Evolutionary conservation across 352 stramenopile genomes (phyloP), one percentile per base, ranked within the genome.

Genomic region (Phytopythium montanum): DNA sequence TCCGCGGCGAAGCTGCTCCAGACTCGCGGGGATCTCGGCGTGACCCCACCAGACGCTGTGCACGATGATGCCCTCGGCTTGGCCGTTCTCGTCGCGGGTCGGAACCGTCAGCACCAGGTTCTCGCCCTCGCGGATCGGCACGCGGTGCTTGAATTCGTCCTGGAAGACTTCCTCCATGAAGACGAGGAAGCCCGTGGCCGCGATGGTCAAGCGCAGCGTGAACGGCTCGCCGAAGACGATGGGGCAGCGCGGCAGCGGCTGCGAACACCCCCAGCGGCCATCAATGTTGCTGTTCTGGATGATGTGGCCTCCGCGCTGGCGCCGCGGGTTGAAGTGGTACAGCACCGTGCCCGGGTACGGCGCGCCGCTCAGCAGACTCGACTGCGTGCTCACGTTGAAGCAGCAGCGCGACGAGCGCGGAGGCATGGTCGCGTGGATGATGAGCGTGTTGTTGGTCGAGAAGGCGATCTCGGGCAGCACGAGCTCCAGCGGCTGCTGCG

Each of bases 41-140:
- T 94, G 85, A 13, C 85, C 85, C 85, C 85, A 94, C 85, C 85
- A 94, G 18, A 94, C 81, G 61, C 71, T 90, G 66, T 94, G 85
- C 29, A 94, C 73, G 36, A 88, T 67, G 12, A 94, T 76, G 10
- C 80, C 73, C 53, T 94, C 81, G 0, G 80, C 56, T n/a, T 82
- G 80, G 8, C 82, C 85, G 31, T 88, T 88, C 52, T 92, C 85
- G 56, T 94, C 85, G 42, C 79, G 77, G 16, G 81, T 88, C 1
- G 82, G 81, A 21, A 91, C 79, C 12, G 81, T 88, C 8, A 94
- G 64, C 33, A 92, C 78, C 1, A 94, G 72, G 52, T 94, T 88
- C 56, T 94, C 81, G 28, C 85, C 85, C 60, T 94, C 85, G 45
- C 79, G 82, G 19, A 94, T 88, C n/a, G 85, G 85, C 36, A 94